phyloP scores from a whole-genome alignment of 352 stramenopile species.

The Phytophthora idaei region DNA sequence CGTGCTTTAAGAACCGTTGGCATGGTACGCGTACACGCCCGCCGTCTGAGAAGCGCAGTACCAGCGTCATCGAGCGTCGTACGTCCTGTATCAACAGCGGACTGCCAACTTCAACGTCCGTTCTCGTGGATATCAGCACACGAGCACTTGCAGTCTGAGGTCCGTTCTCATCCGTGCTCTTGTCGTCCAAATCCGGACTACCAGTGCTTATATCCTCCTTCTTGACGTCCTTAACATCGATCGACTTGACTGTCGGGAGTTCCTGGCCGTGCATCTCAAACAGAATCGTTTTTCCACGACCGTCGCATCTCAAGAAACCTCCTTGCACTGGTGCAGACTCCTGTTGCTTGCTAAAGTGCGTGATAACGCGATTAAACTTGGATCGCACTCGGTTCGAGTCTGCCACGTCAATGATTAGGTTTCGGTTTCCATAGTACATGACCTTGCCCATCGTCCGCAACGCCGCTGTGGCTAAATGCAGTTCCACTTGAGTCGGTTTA shows the following conservation, averaged over 20 bases:
- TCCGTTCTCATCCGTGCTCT: slow-evolving; percentile 8
- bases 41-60: slow-evolving; percentile 65
- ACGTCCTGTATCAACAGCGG: slow-evolving; percentile 51
- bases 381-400: slow-evolving; percentile 83
- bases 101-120: slow-evolving; percentile 41
- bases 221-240: slow-evolving; percentile 49
- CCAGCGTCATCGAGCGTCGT: slow-evolving; percentile 51
- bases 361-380: slow-evolving; percentile 88
- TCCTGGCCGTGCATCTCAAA: slow-evolving; percentile 75
- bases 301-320: slow-evolving; percentile 77
- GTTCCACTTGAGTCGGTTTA: slow-evolving; percentile 57
- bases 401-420: slow-evolving; percentile 80
- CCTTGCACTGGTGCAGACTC: slow-evolving; percentile 62
- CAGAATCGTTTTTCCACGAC: slow-evolving; percentile 69
- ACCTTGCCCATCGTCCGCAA: slow-evolving; percentile 67
- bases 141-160: slow-evolving; percentile 8
- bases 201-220: slow-evolving; percentile 1
- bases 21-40: slow-evolving; percentile 55
- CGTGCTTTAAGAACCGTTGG: slow-evolving; percentile 47
- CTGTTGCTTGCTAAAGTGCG: slow-evolving; percentile 73
- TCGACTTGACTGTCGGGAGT: slow-evolving; percentile 53
- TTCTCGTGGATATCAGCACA: slow-evolving; percentile 30
- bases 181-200: slow-evolving; percentile 16
- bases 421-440: slow-evolving; percentile 80
- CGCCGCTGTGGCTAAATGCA: slow-evolving; percentile 54